Percentiles rank a stretch among this genome's conserved stretches.
These are phyloP conservation scores for Pichia phayaonensis DNA, from an alignment of 805 yeast species.

Conservation along the genomic window DNA sequence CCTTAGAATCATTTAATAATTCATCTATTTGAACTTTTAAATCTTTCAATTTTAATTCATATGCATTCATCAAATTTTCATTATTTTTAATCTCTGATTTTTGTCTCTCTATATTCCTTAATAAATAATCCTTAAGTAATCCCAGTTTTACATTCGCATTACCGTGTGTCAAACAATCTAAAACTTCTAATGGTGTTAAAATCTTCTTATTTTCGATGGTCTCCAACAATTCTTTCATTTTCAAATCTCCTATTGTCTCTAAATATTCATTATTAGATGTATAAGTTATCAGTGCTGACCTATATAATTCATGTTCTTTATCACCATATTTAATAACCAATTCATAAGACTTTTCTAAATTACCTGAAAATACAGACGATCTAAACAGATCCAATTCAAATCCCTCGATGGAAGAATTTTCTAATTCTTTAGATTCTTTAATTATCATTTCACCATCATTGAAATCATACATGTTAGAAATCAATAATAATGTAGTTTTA, in stretches of 20 bases:
- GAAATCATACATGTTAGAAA: slow-evolving; percentile 52
- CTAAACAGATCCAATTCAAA: slow-evolving; percentile 59
- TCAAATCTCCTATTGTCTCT: slow-evolving; percentile 43
- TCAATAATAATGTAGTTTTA: slow-evolving; percentile 43
- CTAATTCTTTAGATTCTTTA: slow-evolving; percentile 24
- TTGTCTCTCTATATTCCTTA: slow-evolving; percentile 52
- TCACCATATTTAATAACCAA: slow-evolving; percentile 55
- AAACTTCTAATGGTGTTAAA: slow-evolving; percentile 66
- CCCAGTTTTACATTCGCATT: slow-evolving; percentile 45
- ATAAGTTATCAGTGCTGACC: slow-evolving; percentile 55
- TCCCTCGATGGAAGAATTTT: slow-evolving; percentile 21
- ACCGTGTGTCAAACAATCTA: slow-evolving; percentile 36
- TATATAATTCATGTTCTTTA: slow-evolving; percentile 55
- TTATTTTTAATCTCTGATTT: slow-evolving; percentile 64
- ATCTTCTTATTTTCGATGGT: slow-evolving; percentile 44
- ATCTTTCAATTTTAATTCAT: slow-evolving; percentile 55
- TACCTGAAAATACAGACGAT: slow-evolving; percentile 49
- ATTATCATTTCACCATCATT: slow-evolving; percentile 40
- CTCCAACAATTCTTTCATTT: slow-evolving; percentile 41
- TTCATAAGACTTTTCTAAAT: slow-evolving; percentile 48
- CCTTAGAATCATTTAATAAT: slow-evolving; percentile 37
- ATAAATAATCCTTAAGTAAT: slow-evolving; percentile 57
- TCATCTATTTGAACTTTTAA: slow-evolving; percentile 47
- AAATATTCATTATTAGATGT: slow-evolving; percentile 48
- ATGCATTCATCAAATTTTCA: slow-evolving; percentile 55